Evolutionary conservation across 768 basidiomycete species (phyloP).

Genomic region (Tricholoma saponaceum): DNA sequence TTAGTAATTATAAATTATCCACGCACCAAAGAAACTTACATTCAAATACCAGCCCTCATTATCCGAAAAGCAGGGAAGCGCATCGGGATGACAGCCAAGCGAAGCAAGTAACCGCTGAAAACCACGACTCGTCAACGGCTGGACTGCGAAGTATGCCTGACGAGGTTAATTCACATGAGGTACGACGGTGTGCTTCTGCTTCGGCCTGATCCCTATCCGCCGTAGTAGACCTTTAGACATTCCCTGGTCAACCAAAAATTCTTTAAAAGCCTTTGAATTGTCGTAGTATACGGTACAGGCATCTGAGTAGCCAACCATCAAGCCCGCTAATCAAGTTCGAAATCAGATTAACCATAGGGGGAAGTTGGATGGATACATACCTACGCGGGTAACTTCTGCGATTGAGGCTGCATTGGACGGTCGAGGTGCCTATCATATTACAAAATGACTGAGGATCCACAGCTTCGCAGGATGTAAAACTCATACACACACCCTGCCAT

Average conservation of each 20-base stretch:
- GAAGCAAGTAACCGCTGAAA: neutral
- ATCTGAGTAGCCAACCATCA: neutral
- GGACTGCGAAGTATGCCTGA: neutral
- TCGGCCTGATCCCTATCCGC: neutral
- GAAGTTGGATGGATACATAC: neutral
- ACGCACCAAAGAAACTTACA: neutral
- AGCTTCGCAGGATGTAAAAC: neutral
- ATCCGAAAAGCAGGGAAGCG: neutral
- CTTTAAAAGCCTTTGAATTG: constrained; percentile 30
- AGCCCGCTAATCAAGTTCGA: neutral
- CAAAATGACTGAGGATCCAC: neutral
- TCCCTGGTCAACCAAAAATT: constrained; percentile 27
- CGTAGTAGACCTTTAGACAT: constrained; percentile 19
- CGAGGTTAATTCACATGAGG: constrained; percentile 30
- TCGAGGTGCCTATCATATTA: neutral
- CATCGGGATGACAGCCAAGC: neutral
- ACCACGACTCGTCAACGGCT: neutral
- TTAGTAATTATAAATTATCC: neutral
- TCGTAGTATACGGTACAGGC: constrained; percentile 21
- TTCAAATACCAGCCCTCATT: neutral
- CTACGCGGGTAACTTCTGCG: neutral
- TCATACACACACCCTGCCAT: neutral
- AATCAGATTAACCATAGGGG: neutral
- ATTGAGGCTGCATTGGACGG: neutral
- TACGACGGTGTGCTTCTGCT: constrained; percentile 27